Conservation (phyloP, 2,329 filamentous ascomycete species). For the Fonsecaea monophora region DNA sequence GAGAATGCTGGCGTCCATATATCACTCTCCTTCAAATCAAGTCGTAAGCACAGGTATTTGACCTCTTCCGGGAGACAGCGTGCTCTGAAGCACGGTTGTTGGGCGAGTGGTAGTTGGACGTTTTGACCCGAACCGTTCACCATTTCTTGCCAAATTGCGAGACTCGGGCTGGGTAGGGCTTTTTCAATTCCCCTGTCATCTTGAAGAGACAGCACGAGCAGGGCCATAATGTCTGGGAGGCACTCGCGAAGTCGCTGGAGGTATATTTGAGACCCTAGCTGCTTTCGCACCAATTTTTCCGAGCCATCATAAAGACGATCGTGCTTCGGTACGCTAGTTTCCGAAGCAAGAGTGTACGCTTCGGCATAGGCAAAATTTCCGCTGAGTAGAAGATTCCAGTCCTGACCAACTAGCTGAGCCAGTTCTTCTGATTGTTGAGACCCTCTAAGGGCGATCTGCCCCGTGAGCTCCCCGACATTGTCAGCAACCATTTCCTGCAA, state of each 20-base stretch:
- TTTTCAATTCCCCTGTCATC: constrained; percentile 77
- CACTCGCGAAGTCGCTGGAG: constrained; percentile 68
- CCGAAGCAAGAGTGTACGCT: constrained; percentile 83
- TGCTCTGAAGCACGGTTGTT: constrained; percentile 85
- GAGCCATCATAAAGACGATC: constrained; percentile 61
- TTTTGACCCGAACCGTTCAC: constrained; percentile 70
- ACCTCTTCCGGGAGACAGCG: constrained; percentile 78
- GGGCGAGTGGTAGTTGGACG: constrained; percentile 72
- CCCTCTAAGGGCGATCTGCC: constrained; percentile 82
- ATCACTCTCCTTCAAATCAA: constrained; percentile 66
- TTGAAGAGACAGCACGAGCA: constrained; percentile 77
- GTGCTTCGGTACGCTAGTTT: constrained; percentile 61
- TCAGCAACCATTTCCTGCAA: constrained; percentile 73
- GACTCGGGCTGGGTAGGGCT: constrained; percentile 54
- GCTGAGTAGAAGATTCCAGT: constrained; percentile 65
- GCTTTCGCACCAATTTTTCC: constrained; percentile 69
- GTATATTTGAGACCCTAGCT: constrained; percentile 72
- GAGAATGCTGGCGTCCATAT: constrained; percentile 81
- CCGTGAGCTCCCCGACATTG: constrained; percentile 77
- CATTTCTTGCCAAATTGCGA: constrained; percentile 67
- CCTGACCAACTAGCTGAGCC: constrained; percentile 62
- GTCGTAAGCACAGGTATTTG: constrained; percentile 76
- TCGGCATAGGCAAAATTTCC: constrained; percentile 77
- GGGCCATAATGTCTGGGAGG: constrained; percentile 77
- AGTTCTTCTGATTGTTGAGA: constrained; percentile 68